Base-by-base conservation (phyloP, 805 yeast species). In the Ogataea degrootiae region DNA sequence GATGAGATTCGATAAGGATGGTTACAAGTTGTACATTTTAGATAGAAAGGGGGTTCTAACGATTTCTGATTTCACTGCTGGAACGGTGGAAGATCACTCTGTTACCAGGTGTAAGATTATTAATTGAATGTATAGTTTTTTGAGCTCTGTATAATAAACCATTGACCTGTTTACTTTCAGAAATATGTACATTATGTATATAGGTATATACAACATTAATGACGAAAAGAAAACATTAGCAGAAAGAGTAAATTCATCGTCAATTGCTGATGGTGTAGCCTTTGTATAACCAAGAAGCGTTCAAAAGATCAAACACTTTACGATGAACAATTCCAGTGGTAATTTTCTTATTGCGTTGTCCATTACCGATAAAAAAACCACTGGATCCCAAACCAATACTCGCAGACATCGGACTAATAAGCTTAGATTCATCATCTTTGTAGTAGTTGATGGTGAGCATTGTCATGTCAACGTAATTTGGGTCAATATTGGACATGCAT, bases 21-120 rank as follows among this genome's bases (percentile, higher is more conserved):
- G 98, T 0, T 90, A 90, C 42, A 82, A 82, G 51, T 70, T 91
- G 17, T 83, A 80, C 55, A 75, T 81, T 4, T 75, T 89, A 15
- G 98, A 91, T 64, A 71, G 97, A 37, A 87, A 86, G 58, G 97
- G 97, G 0, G 65, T 80, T 0, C 68, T 90, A 41, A 82, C 83
- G 52, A 78, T 90, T 33, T 87, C 86, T 55, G 97, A 91, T 66
- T 91, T 90, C 67, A 86, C 94, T 14, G 91, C 89, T 45, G 96
- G 95, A 2, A 66, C 83, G 21, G 94, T 94, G 12, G 83, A 81
- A 52, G 82, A 80, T 55, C 75, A 74, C 22, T 84, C 81, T 16
- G 83, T 85, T 7, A 76, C 85, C 3, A 77, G 84, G 60, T 81
- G 87, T 66, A 83, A 83, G 61, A 76, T 81, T 37, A 67, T 81